Evolutionary conservation across 208 protist species (phyloP).

Genomic region (Leishmania tropica): DNA sequence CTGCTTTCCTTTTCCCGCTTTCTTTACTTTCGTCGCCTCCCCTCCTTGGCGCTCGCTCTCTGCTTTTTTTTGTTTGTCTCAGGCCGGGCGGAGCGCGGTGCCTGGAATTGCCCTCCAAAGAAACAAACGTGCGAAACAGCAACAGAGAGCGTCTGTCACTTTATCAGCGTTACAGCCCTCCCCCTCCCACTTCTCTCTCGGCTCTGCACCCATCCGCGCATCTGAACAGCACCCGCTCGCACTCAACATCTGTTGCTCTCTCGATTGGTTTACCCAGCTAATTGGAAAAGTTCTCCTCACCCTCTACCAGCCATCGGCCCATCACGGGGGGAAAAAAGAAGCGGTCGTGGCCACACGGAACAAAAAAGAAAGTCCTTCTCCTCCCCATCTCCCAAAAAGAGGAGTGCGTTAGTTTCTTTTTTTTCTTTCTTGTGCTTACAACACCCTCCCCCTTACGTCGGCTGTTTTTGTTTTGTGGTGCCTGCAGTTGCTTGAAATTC

Average conservation of each 20-base stretch:
- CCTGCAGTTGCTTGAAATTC: not conserved
- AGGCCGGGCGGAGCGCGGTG: not conserved
- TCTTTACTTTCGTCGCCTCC: not conserved
- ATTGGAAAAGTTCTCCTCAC: too few species aligned
- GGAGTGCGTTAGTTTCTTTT: not conserved
- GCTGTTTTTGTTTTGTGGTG: not conserved
- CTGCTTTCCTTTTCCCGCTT: not conserved
- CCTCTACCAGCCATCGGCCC: not conserved
- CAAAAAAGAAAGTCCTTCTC: not conserved
- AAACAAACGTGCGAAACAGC: not conserved
- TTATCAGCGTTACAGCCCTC: not conserved
- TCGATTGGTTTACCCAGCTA: not conserved
- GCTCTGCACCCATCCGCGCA: not conserved
- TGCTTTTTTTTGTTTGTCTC: not conserved
- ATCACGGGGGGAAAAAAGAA: not conserved
- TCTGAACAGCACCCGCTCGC: not conserved
- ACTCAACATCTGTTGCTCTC: not conserved
- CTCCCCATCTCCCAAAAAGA: not conserved
- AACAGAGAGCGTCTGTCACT: not conserved
- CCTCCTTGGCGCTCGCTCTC: not conserved
- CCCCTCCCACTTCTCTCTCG: not conserved
- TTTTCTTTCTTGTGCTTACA: not conserved
- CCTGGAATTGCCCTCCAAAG: not conserved
- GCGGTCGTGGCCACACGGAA: not conserved
- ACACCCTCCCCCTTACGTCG: not conserved